Percentiles rank a stretch among this genome's conserved stretches.
Conservation (phyloP, 2,329 filamentous ascomycete genomes). For the Aspergillus puulaauensis region DNA sequence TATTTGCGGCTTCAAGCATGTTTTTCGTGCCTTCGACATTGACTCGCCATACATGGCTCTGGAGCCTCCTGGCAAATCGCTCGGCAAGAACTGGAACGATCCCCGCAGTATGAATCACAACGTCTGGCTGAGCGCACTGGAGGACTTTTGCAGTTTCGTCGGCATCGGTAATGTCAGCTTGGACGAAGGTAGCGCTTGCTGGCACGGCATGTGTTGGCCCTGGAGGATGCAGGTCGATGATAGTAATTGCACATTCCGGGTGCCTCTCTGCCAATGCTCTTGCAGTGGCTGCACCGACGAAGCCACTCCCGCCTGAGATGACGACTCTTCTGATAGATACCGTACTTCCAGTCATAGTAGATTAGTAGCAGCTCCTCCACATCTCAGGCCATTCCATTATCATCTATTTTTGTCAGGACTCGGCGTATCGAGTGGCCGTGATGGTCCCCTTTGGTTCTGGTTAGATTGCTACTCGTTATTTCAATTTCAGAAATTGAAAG, state of each 20-base stretch:
- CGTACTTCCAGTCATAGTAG: slow-evolving; percentile 12
- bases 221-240: slow-evolving; percentile 37
- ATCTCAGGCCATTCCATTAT: not conserved
- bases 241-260: slow-evolving; percentile 34
- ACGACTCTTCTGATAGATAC: slow-evolving; percentile 27
- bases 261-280: slow-evolving; percentile 38
- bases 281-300: slow-evolving; percentile 40
- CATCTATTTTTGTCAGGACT: not conserved
- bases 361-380: too few relatives aligned
- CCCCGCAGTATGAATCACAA: slow-evolving; percentile 57
- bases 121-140: slow-evolving; percentile 41
- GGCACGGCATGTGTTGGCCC: slow-evolving; percentile 29
- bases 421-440: not conserved
- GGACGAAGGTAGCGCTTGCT: slow-evolving; percentile 23
- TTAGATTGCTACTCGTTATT: not conserved
- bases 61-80: slow-evolving; percentile 35
- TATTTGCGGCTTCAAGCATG: slow-evolving; percentile 48
- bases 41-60: slow-evolving; percentile 46
- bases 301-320: slow-evolving; percentile 40
- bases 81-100: slow-evolving; percentile 42
- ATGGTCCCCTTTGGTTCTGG: not conserved
- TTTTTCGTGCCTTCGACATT: slow-evolving; percentile 58
- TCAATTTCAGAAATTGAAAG: not conserved
- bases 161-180: slow-evolving; percentile 35
- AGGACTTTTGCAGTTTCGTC: slow-evolving; percentile 36